phyloP scores from a whole-genome alignment of 2,329 filamentous ascomycete genomes.

The Fusarium albosuccineum region DNA sequence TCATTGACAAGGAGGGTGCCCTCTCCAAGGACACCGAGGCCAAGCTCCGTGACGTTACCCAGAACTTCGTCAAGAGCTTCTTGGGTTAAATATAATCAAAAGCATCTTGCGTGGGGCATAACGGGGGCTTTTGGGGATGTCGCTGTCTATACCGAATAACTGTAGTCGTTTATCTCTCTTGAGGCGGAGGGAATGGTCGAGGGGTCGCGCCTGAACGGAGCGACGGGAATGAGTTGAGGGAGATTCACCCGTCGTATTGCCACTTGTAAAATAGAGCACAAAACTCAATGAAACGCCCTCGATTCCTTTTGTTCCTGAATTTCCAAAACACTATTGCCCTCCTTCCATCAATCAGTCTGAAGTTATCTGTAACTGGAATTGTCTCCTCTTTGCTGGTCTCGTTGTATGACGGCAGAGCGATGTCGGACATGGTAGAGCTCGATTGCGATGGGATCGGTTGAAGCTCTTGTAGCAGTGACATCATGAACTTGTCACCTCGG shows the following conservation, averaged over 20 bases:
- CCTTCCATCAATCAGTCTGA: too few relatives aligned
- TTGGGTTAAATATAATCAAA: constrained; percentile 61
- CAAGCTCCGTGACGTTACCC: constrained; percentile 82
- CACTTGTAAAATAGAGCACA: constrained; percentile 74
- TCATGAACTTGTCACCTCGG: constrained; percentile 30
- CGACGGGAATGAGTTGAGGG: constrained; percentile 58
- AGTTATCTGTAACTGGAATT: too few relatives aligned
- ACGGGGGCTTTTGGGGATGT: constrained; percentile 52
- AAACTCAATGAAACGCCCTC: constrained; percentile 71
- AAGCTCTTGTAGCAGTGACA: constrained; percentile 35
- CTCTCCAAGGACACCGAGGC: constrained; percentile 94
- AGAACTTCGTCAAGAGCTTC: constrained; percentile 95
- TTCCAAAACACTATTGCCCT: not conserved
- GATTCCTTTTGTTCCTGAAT: constrained; percentile 67
- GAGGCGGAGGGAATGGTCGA: constrained; percentile 59
- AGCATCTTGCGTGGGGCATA: constrained; percentile 49
- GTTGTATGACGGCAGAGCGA: not conserved
- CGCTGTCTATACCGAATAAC: constrained; percentile 63
- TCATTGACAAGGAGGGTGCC: constrained; percentile 95
- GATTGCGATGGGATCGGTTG: not conserved
- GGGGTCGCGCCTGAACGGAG: constrained; percentile 62
- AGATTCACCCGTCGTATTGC: constrained; percentile 63
- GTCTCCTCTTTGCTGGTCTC: not conserved
- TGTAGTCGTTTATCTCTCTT: constrained; percentile 62
- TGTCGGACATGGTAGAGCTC: not conserved